phyloP scores from a whole-genome alignment of 2,329 filamentous ascomycete species.

The Fusarium chuoi region DNA sequence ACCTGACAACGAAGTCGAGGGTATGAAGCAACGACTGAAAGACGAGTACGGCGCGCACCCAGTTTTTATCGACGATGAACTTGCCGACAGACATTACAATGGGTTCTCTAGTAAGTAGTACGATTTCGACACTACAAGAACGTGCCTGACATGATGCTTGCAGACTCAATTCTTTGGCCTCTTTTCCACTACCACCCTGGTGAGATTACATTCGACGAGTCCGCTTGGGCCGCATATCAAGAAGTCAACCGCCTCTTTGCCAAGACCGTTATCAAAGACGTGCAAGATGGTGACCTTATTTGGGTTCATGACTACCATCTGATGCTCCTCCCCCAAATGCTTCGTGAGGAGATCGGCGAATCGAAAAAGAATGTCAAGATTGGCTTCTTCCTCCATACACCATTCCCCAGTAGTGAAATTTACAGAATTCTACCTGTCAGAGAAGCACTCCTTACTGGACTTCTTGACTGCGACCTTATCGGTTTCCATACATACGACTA shows the following conservation, averaged over 20 bases:
- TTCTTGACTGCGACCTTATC: constrained; percentile 93
- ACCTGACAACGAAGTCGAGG: constrained; percentile 80
- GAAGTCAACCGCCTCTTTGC: constrained; percentile 95
- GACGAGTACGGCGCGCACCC: constrained; percentile 90
- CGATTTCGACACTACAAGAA: not conserved
- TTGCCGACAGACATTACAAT: constrained; percentile 96
- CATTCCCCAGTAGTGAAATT: constrained; percentile 96
- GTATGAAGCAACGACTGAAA: constrained; percentile 81
- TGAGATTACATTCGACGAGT: constrained; percentile 97
- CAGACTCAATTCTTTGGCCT: constrained; percentile 97
- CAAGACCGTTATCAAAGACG: constrained; percentile 84
- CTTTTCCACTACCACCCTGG: constrained; percentile 99
- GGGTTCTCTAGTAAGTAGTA: constrained; percentile 85
- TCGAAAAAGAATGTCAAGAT: constrained; percentile 94
- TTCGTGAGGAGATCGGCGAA: constrained; percentile 86
- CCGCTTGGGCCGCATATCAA: constrained; percentile 90
- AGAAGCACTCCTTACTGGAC: constrained; percentile 85
- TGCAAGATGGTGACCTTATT: constrained; percentile 92
- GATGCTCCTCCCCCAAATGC: constrained; percentile 95
- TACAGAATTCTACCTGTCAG: constrained; percentile 95
- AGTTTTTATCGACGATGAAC: constrained; percentile 91
- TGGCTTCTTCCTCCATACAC: constrained; percentile 97
- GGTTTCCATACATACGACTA: constrained; percentile 99
- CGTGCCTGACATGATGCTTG: constrained; percentile 15
- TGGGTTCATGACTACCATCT: constrained; percentile 99